Evolutionary conservation across 2,329 filamentous ascomycete species (phyloP), one percentile per base, ranked within the genome.

Genomic region (Bipolaris cookei): DNA sequence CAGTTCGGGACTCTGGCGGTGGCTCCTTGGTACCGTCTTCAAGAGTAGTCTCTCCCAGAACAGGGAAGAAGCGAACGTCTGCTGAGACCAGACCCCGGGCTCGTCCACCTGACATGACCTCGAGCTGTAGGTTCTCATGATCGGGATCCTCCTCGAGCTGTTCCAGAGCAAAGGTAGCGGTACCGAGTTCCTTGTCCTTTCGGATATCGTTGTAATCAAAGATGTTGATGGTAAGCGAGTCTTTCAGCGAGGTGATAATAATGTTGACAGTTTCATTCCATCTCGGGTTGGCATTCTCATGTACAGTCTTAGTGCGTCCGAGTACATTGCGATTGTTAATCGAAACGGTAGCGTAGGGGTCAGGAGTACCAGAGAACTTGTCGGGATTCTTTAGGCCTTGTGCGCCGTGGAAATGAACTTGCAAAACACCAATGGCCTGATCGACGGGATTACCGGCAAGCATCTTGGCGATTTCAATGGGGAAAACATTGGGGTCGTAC

Each of bases 241-340:
- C 95, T 56, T 90, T 90, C 73, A 96, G 90, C 3, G 92, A 96
- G 1, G 92, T 96, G 64, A 99, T 84, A 63, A 99, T 95, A 67
- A 98, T 87, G 74, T 97, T 97, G 72, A 97, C 88, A 0, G 95
- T 99, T 79, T 99, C 94, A 70, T 95, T 96, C 95, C 95, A 99
- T 68, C 89, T 86, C 6, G 95, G 95, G 71, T 92, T 96, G 48
- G 88, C 81, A 54, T 90, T 95, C 71, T 97, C 92, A 59, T 89
- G 86, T 60, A 97, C 81, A 2, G 88, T 90, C 83, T 98, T 97
- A 42, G 95, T 99, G 69, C 90, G 88, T 35, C 90, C 95, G 48
- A 99, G 85, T 56, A 91, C 86, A 54, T 87, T 84, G 48, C 94
- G 88, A 66, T 88, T 87, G 78, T 97, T 97, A 72, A 99, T 83